Percentiles rank a stretch among this genome's conserved stretches.
These are phyloP conservation scores for Saccharomycopsis sp. DNA, from an alignment of 805 yeast species.

Conservation along the genomic window DNA sequence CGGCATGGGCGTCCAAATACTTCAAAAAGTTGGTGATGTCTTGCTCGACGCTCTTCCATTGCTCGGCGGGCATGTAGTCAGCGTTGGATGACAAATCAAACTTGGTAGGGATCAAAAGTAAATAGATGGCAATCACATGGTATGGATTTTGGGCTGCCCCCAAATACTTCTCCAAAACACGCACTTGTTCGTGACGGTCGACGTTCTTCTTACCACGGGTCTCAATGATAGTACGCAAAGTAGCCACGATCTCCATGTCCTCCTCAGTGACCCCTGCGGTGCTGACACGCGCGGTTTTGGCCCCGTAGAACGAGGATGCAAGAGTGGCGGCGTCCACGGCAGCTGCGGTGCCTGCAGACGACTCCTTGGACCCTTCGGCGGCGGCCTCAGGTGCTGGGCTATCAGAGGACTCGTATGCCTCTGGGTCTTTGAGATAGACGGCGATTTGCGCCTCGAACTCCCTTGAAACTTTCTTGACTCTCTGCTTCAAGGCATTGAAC, in stretches of 20 bases:
- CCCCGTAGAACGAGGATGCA: conserved; percentile 28
- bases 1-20: conserved; percentile 56
- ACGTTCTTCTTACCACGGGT: conserved; percentile 94
- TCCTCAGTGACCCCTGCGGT: conserved; percentile 31
- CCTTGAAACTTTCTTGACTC: conserved; percentile 72
- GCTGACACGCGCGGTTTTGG: conserved; percentile 10
- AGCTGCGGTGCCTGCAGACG: conserved; percentile 26
- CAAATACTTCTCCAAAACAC: conserved; percentile 53
- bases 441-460: conserved; percentile 58
- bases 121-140: conserved; percentile 70
- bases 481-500: conserved; percentile 79
- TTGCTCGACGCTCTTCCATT: conserved; percentile 66
- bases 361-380: conserved; percentile 26
- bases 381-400: conserved; percentile 25
- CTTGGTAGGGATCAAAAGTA: conserved; percentile 79
- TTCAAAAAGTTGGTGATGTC: conserved; percentile 60
- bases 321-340: conserved; percentile 30
- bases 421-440: conserved; percentile 62
- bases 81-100: conserved; percentile 71
- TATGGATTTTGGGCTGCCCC: conserved; percentile 50
- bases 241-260: conserved; percentile 53
- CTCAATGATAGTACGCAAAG: conserved; percentile 70
- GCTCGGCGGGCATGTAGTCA: conserved; percentile 66
- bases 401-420: conserved; percentile 55
- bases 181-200: conserved; percentile 73